Evolutionary conservation across 2,329 filamentous ascomycete species (phyloP), one percentile per base, ranked within the genome.

Genomic region (Cercospora sp.): DNA sequence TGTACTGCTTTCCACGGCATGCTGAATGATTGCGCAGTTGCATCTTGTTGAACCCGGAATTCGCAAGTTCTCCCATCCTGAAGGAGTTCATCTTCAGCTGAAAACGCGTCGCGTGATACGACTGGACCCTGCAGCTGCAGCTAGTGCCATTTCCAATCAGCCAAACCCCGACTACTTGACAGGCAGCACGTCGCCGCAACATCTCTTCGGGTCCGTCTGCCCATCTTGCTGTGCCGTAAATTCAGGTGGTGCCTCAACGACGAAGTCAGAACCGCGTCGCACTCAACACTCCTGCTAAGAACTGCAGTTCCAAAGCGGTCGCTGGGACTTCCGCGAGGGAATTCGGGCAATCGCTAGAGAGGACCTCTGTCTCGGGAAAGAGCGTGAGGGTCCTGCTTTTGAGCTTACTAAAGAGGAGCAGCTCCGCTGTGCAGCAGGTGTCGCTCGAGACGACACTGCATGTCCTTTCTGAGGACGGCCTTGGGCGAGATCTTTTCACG

Each of bases 21-120:
- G 60, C 62, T 55, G 20, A 65, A 71, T 67, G 55, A 28, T 28
- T 1, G 16, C n/a, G 18, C 76, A 97, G 93, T 78, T 97, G 94
- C 81, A 90, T 97, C 69, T 82, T 98, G 72, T 82, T 97, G 31
- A 97, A 97, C 79, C 94, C 94, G 0, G 93, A 97, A 79, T 97
- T 97, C 77, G 92, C 93, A 36, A 91, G 91, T 10, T 95, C 92
- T n/a, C 92, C 93, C 0, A 88, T 97, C 1, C 84, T 97, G 53
- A 97, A 95, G 78, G 93, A 97, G 67, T 97, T 97, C 77, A 84
- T 97, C 61, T 95, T 97, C 62, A 64, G 33, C 30, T 63, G 45
- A 45, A n/a, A 12, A 18, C 23, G 23, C 20, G 48, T 16, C 23
- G 48, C 28, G 16, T 57, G 53, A 57, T 26, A 31, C 12, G 5